Evolutionary conservation across 495 filamentous ascomycete species (phyloP).

Genomic region (Daldinia concentrica): DNA sequence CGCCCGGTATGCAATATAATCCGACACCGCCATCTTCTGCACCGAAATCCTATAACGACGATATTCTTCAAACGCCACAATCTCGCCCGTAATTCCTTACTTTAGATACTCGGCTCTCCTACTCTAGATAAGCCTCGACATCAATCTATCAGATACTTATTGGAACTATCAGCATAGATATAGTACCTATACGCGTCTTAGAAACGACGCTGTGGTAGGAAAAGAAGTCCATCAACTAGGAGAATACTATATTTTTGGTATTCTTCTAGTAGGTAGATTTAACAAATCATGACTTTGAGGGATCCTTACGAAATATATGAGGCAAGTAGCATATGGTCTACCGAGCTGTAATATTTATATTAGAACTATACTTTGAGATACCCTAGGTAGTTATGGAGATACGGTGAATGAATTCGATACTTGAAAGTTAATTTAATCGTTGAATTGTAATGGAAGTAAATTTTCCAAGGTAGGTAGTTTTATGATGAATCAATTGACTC

Average conservation of each 20-base stretch:
- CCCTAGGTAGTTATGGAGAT: neutral
- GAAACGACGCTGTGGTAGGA: neutral
- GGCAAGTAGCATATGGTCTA: neutral
- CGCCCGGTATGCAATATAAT: neutral
- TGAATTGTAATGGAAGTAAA: neutral
- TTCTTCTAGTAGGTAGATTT: neutral
- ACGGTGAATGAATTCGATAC: neutral
- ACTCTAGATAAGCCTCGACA: neutral
- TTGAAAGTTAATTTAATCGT: neutral
- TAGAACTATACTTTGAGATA: neutral
- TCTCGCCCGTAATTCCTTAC: neutral
- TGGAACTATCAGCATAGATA: neutral
- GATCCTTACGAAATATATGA: neutral
- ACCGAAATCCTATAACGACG: neutral
- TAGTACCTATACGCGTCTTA: neutral
- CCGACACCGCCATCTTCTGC: conserved; percentile 9
- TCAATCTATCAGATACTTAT: neutral
- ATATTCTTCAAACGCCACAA: neutral
- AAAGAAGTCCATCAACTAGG: neutral
- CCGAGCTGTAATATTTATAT: neutral
- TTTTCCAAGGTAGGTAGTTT: neutral
- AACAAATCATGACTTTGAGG: neutral
- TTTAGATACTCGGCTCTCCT: too few species aligned
- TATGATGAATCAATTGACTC: neutral
- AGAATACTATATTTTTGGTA: neutral